phyloP scores from a whole-genome alignment of 2,329 filamentous ascomycete genomes.

The Verticillium nonalfalfae region DNA sequence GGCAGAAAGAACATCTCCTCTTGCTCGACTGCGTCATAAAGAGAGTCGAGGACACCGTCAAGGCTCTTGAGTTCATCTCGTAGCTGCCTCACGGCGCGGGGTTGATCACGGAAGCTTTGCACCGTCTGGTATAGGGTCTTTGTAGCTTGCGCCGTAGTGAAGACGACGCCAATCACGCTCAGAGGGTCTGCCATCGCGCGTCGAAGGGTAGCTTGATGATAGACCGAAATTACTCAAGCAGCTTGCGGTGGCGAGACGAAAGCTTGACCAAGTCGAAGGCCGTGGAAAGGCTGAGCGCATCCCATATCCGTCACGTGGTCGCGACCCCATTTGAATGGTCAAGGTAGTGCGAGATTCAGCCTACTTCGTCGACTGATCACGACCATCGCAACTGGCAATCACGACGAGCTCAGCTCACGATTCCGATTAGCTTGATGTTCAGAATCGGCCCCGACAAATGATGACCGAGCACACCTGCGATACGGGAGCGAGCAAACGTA shows the following conservation, averaged over 20 bases:
- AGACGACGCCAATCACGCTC: not conserved
- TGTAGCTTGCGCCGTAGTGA: not conserved
- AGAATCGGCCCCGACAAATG: not conserved
- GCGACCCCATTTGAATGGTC: not conserved
- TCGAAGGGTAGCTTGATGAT: not conserved
- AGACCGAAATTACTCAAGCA: not conserved
- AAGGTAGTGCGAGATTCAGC: not conserved
- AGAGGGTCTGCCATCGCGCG: not conserved
- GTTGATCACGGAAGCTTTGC: conserved; percentile 2
- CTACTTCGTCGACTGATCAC: not conserved
- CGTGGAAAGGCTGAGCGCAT: not conserved
- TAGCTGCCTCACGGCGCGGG: not conserved
- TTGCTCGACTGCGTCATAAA: not conserved
- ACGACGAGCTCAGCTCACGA: not conserved
- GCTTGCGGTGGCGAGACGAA: too few relatives aligned
- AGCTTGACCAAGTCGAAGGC: not conserved
- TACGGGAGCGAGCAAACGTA: too few relatives aligned
- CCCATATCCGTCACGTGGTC: not conserved
- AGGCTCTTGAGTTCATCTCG: not conserved
- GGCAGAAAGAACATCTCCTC: not conserved
- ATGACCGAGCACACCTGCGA: too few relatives aligned
- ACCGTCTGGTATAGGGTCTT: not conserved
- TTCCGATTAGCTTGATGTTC: not conserved
- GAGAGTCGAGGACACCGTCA: not conserved
- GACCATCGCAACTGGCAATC: not conserved